Evolutionary conservation across 2,329 filamentous ascomycete species (phyloP), one percentile per base, ranked within the genome.

Genomic region (Aspergillus terreus): DNA sequence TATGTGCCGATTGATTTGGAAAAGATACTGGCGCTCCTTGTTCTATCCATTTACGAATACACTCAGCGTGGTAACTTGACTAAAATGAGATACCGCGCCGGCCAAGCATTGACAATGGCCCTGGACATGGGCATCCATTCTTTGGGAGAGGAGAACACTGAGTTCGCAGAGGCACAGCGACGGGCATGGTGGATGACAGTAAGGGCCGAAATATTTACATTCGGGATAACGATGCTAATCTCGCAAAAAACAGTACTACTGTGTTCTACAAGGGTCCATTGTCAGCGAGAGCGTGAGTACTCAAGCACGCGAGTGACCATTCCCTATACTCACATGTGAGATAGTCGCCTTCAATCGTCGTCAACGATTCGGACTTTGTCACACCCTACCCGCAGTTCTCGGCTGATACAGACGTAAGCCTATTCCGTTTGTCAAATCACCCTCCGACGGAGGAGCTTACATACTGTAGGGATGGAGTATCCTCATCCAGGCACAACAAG

Each of bases 171-270:
- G 55, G 72, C 72, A 40, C 68, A 63, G 46, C 63, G 72, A 41
- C 66, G 74, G 61, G 72, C 73, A 42, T 76, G 74, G 74, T 76
- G 74, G 74, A 76, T 76, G 73, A 76, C 72, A 53, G 73, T 76
- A 64, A 48, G 64, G 30, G 35, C 49, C 10, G n/a, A 15, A 4
- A 45, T 23, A 30, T 33, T 44, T 33, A 10, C 21, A 33, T 14
- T n/a, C 6, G 36, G 21, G 21, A 15, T 7, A 25, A 49, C 49
- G 23, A 49, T 23, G 14, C 5, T 41, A 23, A 32, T 14, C 15
- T 25, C 6, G 14, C 10, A 15, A 23, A 30, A 27, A 9, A 14
- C 55, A 76, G 72, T 76, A 74, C 51, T 74, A 75, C 53, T 73
- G 70, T 53, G 68, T 73, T 35, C 65, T 74, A 23, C 74, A 76